Conservation (phyloP, 2,329 filamentous ascomycete species). For the Penicillium brasilianum region DNA sequence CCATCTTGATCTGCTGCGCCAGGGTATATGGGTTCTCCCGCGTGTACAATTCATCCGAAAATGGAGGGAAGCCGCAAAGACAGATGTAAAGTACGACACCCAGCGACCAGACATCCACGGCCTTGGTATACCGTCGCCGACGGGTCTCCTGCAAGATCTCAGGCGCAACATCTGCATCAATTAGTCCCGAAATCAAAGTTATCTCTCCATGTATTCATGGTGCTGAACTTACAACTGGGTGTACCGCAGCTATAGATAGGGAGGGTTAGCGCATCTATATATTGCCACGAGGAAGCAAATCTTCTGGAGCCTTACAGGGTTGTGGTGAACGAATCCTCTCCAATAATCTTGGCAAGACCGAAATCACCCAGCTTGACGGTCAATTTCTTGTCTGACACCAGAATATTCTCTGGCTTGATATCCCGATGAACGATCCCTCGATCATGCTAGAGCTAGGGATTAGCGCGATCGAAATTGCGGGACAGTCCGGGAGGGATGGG, state of each 20-base stretch:
- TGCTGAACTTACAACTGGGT: slow-evolving; percentile 71
- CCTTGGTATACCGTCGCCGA: slow-evolving; percentile 87
- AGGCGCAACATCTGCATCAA: slow-evolving; percentile 75
- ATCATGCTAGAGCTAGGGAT: slow-evolving; percentile 72
- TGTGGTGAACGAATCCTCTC: slow-evolving; percentile 96
- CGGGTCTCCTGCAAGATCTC: slow-evolving; percentile 86
- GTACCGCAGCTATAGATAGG: slow-evolving; percentile 70
- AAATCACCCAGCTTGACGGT: slow-evolving; percentile 95
- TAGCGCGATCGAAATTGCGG: slow-evolving; percentile 3
- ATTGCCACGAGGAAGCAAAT: not conserved
- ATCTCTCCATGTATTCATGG: not conserved
- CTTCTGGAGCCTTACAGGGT: slow-evolving; percentile 67
- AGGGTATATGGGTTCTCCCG: slow-evolving; percentile 82
- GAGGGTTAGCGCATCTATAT: slow-evolving; percentile 30
- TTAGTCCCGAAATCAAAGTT: slow-evolving; percentile 17
- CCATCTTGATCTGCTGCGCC: slow-evolving; percentile 86
- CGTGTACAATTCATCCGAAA: slow-evolving; percentile 89
- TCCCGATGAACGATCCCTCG: slow-evolving; percentile 97
- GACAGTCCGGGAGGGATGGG: not conserved
- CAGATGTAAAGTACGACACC: slow-evolving; percentile 99
- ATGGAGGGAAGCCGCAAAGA: slow-evolving; percentile 93
- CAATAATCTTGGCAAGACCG: slow-evolving; percentile 96
- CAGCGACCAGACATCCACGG: slow-evolving; percentile 94
- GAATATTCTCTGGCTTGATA: slow-evolving; percentile 96
- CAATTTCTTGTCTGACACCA: slow-evolving; percentile 82